Evolutionary conservation across 345 rosid species (phyloP).

Genomic region (Cardiospermum halicacabum): DNA sequence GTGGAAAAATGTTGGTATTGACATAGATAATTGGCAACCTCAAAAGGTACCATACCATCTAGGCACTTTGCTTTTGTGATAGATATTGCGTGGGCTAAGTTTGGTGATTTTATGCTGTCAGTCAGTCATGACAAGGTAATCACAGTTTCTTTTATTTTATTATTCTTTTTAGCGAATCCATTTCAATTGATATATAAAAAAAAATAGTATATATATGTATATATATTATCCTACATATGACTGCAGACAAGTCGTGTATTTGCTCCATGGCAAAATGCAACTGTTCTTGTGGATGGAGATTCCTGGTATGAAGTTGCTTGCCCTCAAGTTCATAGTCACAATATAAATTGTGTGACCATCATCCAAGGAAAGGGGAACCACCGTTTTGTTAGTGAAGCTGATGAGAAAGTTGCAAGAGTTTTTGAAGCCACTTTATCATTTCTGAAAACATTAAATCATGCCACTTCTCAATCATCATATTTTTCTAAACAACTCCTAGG

Average conservation of each 20-base stretch:
- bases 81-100: conserved; percentile 76
- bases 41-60: conserved; percentile 79
- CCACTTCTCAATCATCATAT: conserved; percentile 40
- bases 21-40: conserved; percentile 78
- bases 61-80: conserved; percentile 86
- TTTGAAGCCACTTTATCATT: conserved; percentile 92
- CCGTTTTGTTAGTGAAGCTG: conserved; percentile 94
- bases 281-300: conserved; percentile 27
- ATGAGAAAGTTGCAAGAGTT: conserved; percentile 91
- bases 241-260: conserved; percentile 76
- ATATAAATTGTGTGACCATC: conserved; percentile 72
- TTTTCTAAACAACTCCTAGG: conserved; percentile 47
- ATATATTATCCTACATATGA: background rate
- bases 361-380: conserved; percentile 83
- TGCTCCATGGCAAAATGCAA: conserved; percentile 69
- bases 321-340: conserved; percentile 98
- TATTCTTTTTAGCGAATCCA: background rate
- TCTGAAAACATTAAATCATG: conserved; percentile 68
- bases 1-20: conserved; percentile 70
- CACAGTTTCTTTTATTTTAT: background rate
- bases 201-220: background rate
- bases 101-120: conserved; percentile 69
- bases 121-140: conserved; percentile 94
- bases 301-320: conserved; percentile 91
- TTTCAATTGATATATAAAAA: background rate